phyloP scores from a whole-genome alignment of 306 rosid genomes.

The Neltuma alba region DNA sequence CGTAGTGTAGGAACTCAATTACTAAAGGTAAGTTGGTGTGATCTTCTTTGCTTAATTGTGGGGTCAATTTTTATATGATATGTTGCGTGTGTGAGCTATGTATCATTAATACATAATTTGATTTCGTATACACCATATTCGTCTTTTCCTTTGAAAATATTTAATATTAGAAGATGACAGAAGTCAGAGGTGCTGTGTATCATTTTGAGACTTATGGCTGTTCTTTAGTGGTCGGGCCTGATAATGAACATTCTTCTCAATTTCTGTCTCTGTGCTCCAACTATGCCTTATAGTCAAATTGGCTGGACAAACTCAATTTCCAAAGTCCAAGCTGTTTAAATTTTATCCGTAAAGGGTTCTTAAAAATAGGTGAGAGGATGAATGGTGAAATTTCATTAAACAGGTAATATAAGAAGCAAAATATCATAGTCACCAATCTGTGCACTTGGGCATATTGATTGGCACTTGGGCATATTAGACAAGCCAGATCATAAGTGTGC shows the following conservation, averaged over 20 bases:
- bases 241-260: background rate
- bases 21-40: constrained; percentile 10
- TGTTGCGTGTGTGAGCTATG: constrained; percentile 3
- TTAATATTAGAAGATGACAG: constrained; percentile 11
- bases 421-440: background rate
- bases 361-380: background rate
- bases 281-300: background rate
- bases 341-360: background rate
- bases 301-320: background rate
- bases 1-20: constrained; percentile 53
- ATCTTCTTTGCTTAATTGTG: constrained; percentile 19
- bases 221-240: background rate
- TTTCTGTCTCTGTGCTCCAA: background rate
- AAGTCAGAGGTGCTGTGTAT: background rate
- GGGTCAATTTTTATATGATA: background rate
- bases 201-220: constrained; percentile 11
- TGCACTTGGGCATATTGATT: background rate
- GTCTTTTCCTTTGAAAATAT: constrained; percentile 8
- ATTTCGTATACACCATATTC: background rate
- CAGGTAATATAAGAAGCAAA: background rate
- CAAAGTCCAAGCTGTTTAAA: constrained; percentile 8
- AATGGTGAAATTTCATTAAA: constrained; percentile 2
- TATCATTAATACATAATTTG: constrained; percentile 15
- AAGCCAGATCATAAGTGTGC: background rate
- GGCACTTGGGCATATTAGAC: background rate